Evolutionary conservation across 352 stramenopile genomes (phyloP).

Genomic region (Peronospora tabacina): DNA sequence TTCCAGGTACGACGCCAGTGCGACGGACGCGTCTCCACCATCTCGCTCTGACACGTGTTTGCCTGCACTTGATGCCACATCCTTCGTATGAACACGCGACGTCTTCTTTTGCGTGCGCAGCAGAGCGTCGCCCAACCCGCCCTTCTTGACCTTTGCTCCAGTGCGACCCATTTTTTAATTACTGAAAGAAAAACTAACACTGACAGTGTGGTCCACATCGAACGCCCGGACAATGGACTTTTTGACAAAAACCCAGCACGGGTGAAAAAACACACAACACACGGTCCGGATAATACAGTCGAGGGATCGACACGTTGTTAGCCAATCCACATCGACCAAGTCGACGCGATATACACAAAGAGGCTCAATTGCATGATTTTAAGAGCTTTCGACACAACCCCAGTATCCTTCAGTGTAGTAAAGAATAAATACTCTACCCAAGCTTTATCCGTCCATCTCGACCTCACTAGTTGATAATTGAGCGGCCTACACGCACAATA

Average conservation of each 20-base stretch:
- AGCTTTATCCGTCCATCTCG: slow-evolving; percentile 31
- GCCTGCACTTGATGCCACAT: slow-evolving; percentile 74
- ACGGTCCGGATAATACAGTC: too few relatives aligned
- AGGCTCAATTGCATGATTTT: slow-evolving; percentile 16
- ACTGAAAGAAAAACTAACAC: too few relatives aligned
- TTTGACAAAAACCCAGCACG: too few relatives aligned
- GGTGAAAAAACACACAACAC: too few relatives aligned
- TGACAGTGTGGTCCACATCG: too few relatives aligned
- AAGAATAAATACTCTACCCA: slow-evolving; percentile 23
- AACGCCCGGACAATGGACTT: too few relatives aligned
- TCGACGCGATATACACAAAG: too few relatives aligned
- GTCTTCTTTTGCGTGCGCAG: slow-evolving; percentile 71
- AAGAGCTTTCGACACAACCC: too few relatives aligned
- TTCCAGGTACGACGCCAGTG: slow-evolving; percentile 80
- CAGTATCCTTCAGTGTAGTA: slow-evolving; percentile 9
- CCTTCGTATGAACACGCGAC: slow-evolving; percentile 53
- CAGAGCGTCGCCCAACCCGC: slow-evolving; percentile 64
- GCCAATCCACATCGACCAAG: slow-evolving; percentile 33
- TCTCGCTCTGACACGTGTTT: slow-evolving; percentile 80
- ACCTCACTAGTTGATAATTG: slow-evolving; percentile 22
- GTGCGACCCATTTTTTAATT: slow-evolving; percentile 53
- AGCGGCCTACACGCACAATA: slow-evolving; percentile 19
- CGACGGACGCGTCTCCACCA: slow-evolving; percentile 71
- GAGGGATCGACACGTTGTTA: slow-evolving; percentile 33
- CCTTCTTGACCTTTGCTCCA: slow-evolving; percentile 65